These are phyloP conservation scores for Rhizopus delemar DNA, from an alignment of 371 early-diverging fungal genomes.

Conservation along the genomic window DNA sequence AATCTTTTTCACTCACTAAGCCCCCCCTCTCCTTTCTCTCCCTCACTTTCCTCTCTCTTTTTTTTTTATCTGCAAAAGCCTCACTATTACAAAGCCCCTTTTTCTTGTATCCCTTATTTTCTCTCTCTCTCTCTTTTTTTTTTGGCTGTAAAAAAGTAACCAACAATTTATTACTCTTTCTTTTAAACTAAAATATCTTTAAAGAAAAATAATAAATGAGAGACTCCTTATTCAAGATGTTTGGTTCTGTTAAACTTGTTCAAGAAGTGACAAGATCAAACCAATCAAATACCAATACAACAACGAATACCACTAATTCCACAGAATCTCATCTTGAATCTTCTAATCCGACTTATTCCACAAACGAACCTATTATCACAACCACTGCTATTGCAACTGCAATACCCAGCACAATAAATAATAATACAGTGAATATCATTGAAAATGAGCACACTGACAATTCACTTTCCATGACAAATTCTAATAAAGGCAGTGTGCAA, in stretches of 20 bases:
- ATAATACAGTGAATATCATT: slow-evolving; percentile 26
- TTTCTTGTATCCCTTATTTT: not conserved
- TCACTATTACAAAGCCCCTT: not conserved
- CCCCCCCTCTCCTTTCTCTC: not conserved
- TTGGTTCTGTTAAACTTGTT: slow-evolving; percentile 50
- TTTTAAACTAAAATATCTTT: not conserved
- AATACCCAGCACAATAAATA: not conserved
- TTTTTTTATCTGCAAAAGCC: slow-evolving; percentile 3
- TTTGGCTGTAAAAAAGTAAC: not conserved
- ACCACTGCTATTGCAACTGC: not conserved
- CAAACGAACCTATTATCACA: not conserved
- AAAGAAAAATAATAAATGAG: slow-evolving; percentile 15
- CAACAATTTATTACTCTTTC: not conserved
- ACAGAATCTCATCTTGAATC: slow-evolving; percentile 4
- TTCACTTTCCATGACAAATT: not conserved
- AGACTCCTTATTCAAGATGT: slow-evolving; percentile 44
- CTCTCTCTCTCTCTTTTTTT: slow-evolving; percentile 4
- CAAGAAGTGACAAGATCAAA: slow-evolving; percentile 50
- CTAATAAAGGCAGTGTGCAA: slow-evolving; percentile 1
- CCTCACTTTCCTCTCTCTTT: not conserved
- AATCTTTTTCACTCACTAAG: not conserved
- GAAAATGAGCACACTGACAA: slow-evolving; percentile 28
- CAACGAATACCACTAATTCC: not conserved
- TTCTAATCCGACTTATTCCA: not conserved
- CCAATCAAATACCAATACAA: slow-evolving; percentile 1